Conservation (phyloP, 176 grass and related monocot species). For the Lolium perenne region DNA sequence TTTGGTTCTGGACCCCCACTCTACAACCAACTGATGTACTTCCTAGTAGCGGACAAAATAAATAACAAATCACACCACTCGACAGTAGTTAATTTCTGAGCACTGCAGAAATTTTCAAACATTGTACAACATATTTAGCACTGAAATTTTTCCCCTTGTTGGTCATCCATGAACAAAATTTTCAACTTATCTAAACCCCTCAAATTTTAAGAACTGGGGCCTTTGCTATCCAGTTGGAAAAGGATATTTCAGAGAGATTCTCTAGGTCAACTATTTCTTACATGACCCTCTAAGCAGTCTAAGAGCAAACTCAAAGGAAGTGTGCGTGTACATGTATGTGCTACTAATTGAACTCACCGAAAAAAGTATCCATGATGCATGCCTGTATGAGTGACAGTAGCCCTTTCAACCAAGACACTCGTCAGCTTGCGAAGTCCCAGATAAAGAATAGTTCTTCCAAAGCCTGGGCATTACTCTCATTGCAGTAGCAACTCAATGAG, state of each 20-base stretch:
- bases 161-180: background rate
- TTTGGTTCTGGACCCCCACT: background rate
- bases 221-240: slow-evolving; percentile 10
- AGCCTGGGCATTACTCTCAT: background rate
- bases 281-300: background rate
- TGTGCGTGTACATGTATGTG: slow-evolving; percentile 14
- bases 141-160: background rate
- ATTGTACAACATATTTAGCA: slow-evolving; percentile 4
- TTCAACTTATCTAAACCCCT: slow-evolving; percentile 32
- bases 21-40: slow-evolving; percentile 17
- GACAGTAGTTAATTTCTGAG: slow-evolving; percentile 6
- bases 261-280: background rate
- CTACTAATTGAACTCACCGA: slow-evolving; percentile 40
- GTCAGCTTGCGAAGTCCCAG: background rate
- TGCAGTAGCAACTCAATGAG: background rate
- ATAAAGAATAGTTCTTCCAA: slow-evolving; percentile 19
- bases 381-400: background rate
- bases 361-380: slow-evolving; percentile 18
- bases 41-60: background rate
- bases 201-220: slow-evolving; percentile 5
- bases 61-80: slow-evolving; percentile 22
- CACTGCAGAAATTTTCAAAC: slow-evolving; percentile 16
- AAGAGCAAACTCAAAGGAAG: slow-evolving; percentile 23
- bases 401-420: background rate
- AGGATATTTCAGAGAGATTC: slow-evolving; percentile 17